Evolutionary conservation across 2,329 filamentous ascomycete species (phyloP), one percentile per base, ranked within the genome.

Genomic region (Pseudopyrenochaeta lycopersici): DNA sequence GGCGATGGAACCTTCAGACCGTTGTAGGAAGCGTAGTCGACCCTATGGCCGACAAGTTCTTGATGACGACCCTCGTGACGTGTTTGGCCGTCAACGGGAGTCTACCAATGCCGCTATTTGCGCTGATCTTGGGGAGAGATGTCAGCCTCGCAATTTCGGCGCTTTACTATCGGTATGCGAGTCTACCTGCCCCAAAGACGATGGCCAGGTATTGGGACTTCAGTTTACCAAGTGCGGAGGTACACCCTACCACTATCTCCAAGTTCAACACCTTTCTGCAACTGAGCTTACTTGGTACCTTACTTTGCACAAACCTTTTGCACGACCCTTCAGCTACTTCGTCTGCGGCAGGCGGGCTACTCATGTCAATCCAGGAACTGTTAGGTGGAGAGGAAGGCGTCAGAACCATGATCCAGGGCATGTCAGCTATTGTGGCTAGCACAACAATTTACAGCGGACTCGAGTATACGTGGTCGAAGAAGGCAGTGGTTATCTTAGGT

Each of bases 141-240:
- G 85, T 90, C 36, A 91, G 88, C 17, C 84, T 99, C 4, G 92
- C 85, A 21, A 83, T 97, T 18, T 87, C 92, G 1, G 95, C 95
- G 20, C 88, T 99, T 64, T 98, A 97, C 80, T 98, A 95, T 76
- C 89, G 95, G 60, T 98, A 92, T 85, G 96, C 97, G 62, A 96
- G 91, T 2, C 84, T 99, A 5, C 95, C 95, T 0, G 88, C 91
- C 0, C 95, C 95, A 1, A 98, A 98, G 78, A 98, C 95, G 0
- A 91, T 97, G 76, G 79, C 85, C 15, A 83, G 95, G 15, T 99
- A 98, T 77, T 99, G 95, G 95, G 95, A 99, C 77, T 98, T 99
- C 72, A 94, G 90, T 2, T 84, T 99, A 12, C 95, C 91, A 2
- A 91, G 88, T 33, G 91, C 91, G 2, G 91, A 95, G 76, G 91